A percentile compares a stretch with the other conserved stretches of the same genome.
Evolutionary conservation across 176 grass and related monocot genomes (phyloP).

Genomic region (Tillandsia leiboldiana): DNA sequence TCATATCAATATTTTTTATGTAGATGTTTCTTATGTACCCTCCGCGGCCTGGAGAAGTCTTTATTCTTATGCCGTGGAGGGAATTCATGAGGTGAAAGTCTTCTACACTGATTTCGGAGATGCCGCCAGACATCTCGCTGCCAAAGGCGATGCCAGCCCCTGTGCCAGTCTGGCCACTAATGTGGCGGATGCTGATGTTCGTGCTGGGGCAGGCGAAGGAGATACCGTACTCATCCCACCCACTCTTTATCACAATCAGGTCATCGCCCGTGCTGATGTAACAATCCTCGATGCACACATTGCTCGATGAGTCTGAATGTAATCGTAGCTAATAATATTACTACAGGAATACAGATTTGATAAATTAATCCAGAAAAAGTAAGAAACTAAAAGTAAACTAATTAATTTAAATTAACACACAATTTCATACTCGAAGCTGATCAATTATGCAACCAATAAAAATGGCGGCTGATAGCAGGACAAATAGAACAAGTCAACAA

Average conservation of each 20-base stretch:
- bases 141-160: constrained; percentile 84
- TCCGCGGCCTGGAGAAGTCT: constrained; percentile 74
- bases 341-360: too few relatives aligned
- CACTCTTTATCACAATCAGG: constrained; percentile 81
- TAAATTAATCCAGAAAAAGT: too few relatives aligned
- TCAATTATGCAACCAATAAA: too few relatives aligned
- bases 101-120: constrained; percentile 55
- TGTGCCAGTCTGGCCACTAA: constrained; percentile 45
- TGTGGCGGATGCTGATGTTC: constrained; percentile 74
- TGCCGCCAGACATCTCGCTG: constrained; percentile 96
- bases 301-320: constrained; percentile 61
- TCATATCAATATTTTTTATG: constrained; percentile 61
- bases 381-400: too few relatives aligned
- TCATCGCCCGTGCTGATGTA: constrained; percentile 76
- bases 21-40: constrained; percentile 69
- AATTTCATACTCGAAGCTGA: too few relatives aligned
- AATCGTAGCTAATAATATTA: neutral
- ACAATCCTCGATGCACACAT: constrained; percentile 86
- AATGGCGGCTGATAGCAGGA: too few relatives aligned
- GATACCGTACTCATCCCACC: constrained; percentile 95
- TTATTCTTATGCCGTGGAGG: constrained; percentile 74
- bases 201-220: constrained; percentile 65
- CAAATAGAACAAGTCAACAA: too few relatives aligned
- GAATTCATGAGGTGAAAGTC: constrained; percentile 58
- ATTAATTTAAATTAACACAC: too few relatives aligned